Evolutionary conservation across 257 asterid species (phyloP).

Genomic region (Solanum habrochaites): DNA sequence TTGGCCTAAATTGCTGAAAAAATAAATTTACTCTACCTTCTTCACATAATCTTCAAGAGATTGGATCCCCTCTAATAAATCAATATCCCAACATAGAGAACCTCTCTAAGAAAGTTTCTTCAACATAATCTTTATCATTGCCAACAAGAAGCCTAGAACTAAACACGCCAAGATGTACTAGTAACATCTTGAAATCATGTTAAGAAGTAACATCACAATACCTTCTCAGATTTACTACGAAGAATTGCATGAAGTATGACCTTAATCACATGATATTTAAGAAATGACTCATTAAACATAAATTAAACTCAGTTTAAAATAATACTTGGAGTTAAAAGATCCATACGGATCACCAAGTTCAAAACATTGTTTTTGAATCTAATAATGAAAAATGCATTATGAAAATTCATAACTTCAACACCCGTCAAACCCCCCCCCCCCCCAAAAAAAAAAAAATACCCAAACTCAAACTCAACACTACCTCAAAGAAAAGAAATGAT

Average conservation of each 20-base stretch:
- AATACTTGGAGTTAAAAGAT: background rate
- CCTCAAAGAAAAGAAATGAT: background rate
- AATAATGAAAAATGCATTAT: background rate
- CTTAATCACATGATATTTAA: background rate
- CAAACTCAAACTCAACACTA: background rate
- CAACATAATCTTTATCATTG: too few relatives aligned
- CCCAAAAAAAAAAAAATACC: background rate
- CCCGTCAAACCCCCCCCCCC: background rate
- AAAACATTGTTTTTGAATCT: background rate
- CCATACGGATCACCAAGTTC: background rate
- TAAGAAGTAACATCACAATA: too few relatives aligned
- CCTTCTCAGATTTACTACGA: background rate
- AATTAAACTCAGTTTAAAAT: background rate
- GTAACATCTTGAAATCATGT: too few relatives aligned
- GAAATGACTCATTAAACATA: background rate
- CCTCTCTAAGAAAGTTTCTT: too few relatives aligned
- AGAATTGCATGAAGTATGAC: background rate
- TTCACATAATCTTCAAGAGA: too few relatives aligned
- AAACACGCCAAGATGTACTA: too few relatives aligned
- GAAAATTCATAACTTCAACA: background rate
- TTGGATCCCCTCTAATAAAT: too few relatives aligned
- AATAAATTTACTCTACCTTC: too few relatives aligned
- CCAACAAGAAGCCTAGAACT: too few relatives aligned
- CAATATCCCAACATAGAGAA: too few relatives aligned
- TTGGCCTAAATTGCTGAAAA: too few relatives aligned